These are phyloP conservation scores for Tylopilus felleus DNA, from an alignment of 768 basidiomycete species.

Conservation along the genomic window DNA sequence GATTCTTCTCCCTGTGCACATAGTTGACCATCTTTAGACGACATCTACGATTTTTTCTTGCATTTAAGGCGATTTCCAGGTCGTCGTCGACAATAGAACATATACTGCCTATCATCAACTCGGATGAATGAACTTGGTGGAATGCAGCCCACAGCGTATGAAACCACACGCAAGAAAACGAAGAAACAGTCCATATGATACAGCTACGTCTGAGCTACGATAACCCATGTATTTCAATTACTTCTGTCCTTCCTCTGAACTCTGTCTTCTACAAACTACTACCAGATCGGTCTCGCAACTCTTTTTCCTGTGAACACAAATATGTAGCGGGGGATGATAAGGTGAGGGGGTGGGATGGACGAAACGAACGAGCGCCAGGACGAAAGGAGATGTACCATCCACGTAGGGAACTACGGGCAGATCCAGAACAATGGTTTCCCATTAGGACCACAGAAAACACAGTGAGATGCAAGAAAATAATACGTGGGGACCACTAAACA, in stretches of 20 bases:
- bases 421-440: slow-evolving; percentile 21
- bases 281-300: slow-evolving; percentile 27
- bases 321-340: slow-evolving; percentile 14
- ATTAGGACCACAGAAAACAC: slow-evolving; percentile 21
- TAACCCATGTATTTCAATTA: slow-evolving; percentile 29
- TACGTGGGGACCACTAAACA: slow-evolving; percentile 25
- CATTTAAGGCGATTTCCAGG: background rate
- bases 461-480: slow-evolving; percentile 20
- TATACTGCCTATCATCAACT: background rate
- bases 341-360: background rate
- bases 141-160: background rate
- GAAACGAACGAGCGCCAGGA: slow-evolving; percentile 13
- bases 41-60: background rate
- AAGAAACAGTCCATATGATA: slow-evolving; percentile 27
- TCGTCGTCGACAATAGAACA: too few species aligned
- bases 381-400: slow-evolving; percentile 7
- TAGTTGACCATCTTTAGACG: background rate
- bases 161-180: background rate
- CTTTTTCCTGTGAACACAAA: slow-evolving; percentile 21
- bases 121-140: background rate
- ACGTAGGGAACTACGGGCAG: slow-evolving; percentile 13
- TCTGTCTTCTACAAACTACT: slow-evolving; percentile 25
- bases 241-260: slow-evolving; percentile 30
- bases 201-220: slow-evolving; percentile 23
- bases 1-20: background rate